Conservation (phyloP, 139 green algal species). For the Chlorella vulgaris region DNA sequence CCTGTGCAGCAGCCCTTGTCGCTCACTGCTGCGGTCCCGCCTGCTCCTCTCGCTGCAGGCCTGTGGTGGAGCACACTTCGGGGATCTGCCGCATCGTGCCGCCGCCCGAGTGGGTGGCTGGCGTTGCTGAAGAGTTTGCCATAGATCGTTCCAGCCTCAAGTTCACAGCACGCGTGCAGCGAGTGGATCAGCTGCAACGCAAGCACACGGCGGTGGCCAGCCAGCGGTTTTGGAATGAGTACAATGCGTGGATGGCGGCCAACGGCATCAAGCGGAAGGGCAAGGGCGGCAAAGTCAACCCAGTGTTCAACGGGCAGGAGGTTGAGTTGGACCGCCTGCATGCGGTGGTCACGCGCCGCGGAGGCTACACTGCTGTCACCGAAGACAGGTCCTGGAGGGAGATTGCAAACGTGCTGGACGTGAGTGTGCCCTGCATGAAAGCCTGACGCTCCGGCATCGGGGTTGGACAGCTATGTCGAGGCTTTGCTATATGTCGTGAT, state of each 20-base stretch:
- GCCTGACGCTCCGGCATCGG: no score
- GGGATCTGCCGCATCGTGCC: conserved; percentile 64
- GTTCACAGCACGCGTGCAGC: conserved; percentile 80
- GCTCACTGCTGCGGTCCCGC: not conserved
- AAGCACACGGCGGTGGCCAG: conserved; percentile 35
- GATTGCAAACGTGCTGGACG: conserved; percentile 67
- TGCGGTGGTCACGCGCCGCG: conserved; percentile 62
- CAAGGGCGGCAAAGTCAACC: conserved; percentile 44
- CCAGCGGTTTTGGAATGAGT: conserved; percentile 34
- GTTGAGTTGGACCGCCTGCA: conserved; percentile 78
- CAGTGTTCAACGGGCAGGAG: conserved; percentile 68
- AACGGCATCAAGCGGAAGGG: conserved; percentile 35
- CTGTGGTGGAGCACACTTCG: conserved; percentile 19
- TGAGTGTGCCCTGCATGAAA: conserved; percentile 43
- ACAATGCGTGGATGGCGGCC: conserved; percentile 29
- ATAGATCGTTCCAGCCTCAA: conserved; percentile 60
- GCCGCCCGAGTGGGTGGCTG: conserved; percentile 63
- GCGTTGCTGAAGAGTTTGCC: conserved; percentile 56
- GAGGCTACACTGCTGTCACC: conserved; percentile 71
- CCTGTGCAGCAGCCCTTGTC: not conserved
- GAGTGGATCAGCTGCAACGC: conserved; percentile 82
- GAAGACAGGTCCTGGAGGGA: conserved; percentile 80
- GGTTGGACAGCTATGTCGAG: no score
- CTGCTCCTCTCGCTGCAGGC: not conserved
- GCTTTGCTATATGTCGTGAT: no score